Conservation (phyloP, 306 rosid genomes). For the Psophocarpus tetragonolobus region DNA sequence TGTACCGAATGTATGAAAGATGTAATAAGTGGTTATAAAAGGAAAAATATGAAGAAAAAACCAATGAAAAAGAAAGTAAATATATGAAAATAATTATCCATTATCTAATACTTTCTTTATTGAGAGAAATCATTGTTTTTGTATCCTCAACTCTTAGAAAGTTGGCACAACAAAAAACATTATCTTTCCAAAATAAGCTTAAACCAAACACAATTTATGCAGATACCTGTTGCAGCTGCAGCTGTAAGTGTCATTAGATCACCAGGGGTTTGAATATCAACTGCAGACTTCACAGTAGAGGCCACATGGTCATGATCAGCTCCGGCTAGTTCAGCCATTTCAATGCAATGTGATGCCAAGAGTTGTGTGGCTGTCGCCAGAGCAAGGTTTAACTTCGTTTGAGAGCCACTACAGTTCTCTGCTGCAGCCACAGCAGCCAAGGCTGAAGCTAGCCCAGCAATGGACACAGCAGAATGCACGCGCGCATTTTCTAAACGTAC, state of each 20-base stretch:
- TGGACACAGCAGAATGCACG: conserved; percentile 75
- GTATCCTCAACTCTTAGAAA: not conserved
- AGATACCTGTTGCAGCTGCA: conserved; percentile 87
- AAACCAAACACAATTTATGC: not conserved
- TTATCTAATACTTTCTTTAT: not conserved
- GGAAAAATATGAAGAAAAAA: not conserved
- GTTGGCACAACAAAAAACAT: not conserved
- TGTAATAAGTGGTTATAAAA: no score
- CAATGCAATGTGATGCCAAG: conserved; percentile 82
- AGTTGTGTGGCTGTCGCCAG: conserved; percentile 80
- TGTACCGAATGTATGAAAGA: no score
- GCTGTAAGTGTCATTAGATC: conserved; percentile 87
- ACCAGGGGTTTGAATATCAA: conserved; percentile 67
- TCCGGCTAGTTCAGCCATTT: conserved; percentile 75
- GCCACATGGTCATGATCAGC: conserved; percentile 60
- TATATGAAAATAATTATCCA: not conserved
- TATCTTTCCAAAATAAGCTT: not conserved
- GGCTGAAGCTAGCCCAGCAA: conserved; percentile 85
- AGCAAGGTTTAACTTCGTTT: conserved; percentile 62
- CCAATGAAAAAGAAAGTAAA: not conserved
- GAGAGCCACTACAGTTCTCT: conserved; percentile 46
- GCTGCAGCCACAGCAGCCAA: conserved; percentile 68
- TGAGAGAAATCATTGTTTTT: not conserved
- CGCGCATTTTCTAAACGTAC: conserved; percentile 65
- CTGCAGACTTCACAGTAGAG: conserved; percentile 65